Conservation (phyloP, 2,329 filamentous ascomycete species). For the Diaporthe citriasiana region DNA sequence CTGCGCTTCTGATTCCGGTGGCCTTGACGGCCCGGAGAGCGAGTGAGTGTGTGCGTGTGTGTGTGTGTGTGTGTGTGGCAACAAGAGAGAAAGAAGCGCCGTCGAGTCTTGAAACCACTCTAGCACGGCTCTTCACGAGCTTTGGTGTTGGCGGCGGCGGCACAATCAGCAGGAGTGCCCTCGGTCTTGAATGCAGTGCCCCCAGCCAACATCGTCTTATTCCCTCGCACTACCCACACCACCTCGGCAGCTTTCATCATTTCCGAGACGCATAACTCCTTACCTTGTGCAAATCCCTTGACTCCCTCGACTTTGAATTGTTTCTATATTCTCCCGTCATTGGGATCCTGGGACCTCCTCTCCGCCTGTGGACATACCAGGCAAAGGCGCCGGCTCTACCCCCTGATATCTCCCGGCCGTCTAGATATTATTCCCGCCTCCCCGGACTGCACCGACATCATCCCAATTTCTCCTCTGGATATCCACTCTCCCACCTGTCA, state of each 20-base stretch:
- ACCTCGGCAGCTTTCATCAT: conserved; percentile 26
- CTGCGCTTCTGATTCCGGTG: conserved; percentile 33
- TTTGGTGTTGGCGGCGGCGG: conserved; percentile 6
- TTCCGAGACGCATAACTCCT: conserved; percentile 29
- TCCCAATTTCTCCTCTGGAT: conserved; percentile 18
- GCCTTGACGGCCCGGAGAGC: conserved; percentile 26
- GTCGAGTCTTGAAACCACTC: conserved; percentile 10
- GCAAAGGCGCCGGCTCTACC: not conserved
- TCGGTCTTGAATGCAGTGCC: conserved; percentile 31
- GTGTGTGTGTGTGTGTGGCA: not conserved
- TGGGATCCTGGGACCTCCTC: conserved; percentile 9
- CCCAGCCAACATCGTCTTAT: conserved; percentile 35
- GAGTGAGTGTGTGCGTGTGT: not conserved
- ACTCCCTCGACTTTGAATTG: conserved; percentile 33
- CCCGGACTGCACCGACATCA: conserved; percentile 23
- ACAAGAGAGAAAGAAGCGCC: not conserved
- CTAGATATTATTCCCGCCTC: conserved; percentile 11
- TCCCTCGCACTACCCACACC: conserved; percentile 32
- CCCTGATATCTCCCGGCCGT: conserved; percentile 16
- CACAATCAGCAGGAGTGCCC: conserved; percentile 22
- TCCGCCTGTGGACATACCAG: conserved; percentile 2
- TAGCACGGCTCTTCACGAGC: conserved; percentile 18
- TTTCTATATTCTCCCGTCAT: conserved; percentile 35
- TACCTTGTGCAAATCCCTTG: conserved; percentile 29
- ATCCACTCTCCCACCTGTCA: conserved; percentile 11